Conservation (phyloP, 139 green algal species). For the Yamagishiella unicocca region DNA sequence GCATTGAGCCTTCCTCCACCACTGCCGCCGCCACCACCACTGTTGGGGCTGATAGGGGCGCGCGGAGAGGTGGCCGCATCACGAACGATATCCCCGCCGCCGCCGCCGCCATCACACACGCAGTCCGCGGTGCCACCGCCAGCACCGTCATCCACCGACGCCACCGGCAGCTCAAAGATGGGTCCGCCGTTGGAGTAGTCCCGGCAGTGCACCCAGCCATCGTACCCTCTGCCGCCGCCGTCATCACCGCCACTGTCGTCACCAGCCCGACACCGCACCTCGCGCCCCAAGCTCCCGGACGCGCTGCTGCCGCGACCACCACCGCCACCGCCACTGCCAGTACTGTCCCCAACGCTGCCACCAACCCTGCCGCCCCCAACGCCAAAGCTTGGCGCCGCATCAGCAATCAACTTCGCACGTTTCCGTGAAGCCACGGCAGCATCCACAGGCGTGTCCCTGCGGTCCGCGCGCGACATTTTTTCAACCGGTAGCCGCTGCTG, state of each 20-base stretch:
- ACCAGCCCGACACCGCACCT: neutral
- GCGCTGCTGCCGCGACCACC: neutral
- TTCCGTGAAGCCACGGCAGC: too few species aligned
- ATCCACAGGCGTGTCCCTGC: too few species aligned
- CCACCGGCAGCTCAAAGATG: slow-evolving; percentile 42
- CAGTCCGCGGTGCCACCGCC: neutral
- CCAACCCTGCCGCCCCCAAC: too few species aligned
- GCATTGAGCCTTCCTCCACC: too few species aligned
- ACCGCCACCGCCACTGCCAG: neutral
- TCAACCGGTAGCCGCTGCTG: too few species aligned
- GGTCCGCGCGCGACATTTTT: too few species aligned
- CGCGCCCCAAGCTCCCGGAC: neutral
- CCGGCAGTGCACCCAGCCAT: slow-evolving; percentile 43
- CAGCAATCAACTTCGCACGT: too few species aligned
- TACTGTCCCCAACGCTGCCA: too few species aligned
- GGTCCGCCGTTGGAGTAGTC: slow-evolving; percentile 86
- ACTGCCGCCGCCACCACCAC: neutral
- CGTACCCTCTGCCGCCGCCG: neutral
- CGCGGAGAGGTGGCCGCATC: neutral
- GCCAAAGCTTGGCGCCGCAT: too few species aligned
- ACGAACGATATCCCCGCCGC: neutral
- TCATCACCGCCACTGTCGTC: slow-evolving; percentile 2
- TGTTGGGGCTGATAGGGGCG: neutral
- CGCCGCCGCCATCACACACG: neutral
- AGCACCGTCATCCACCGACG: neutral